phyloP scores from a whole-genome alignment of 2,329 filamentous ascomycete genomes.

The Epichloe glyceriae region DNA sequence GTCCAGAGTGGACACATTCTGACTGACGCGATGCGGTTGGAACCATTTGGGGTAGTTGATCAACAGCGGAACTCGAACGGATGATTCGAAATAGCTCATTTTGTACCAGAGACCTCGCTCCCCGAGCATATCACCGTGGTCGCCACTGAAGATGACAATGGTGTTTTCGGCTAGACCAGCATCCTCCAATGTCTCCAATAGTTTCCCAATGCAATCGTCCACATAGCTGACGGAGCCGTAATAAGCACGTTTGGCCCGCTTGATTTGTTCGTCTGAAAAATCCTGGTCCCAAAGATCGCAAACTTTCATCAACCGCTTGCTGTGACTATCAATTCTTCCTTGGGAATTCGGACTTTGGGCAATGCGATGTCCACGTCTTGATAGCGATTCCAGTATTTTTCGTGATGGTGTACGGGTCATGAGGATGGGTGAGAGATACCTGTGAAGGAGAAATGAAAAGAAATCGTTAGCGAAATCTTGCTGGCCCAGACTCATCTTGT shows the following conservation, averaged over 20 bases:
- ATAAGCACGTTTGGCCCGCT: conserved; percentile 74
- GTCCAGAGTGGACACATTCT: conserved; percentile 86
- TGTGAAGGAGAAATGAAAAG: conserved; percentile 9
- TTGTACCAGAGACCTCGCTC: conserved; percentile 93
- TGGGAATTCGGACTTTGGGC: conserved; percentile 63
- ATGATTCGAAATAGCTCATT: conserved; percentile 93
- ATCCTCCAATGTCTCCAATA: conserved; percentile 64
- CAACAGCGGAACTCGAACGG: conserved; percentile 77
- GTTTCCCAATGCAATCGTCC: conserved; percentile 78
- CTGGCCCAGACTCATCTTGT: background rate
- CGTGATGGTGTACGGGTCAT: conserved; percentile 91
- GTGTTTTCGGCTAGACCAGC: conserved; percentile 75
- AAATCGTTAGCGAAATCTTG: background rate
- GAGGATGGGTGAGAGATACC: conserved; percentile 85
- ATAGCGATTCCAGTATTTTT: conserved; percentile 87
- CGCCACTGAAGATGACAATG: conserved; percentile 82
- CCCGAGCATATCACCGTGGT: conserved; percentile 93
- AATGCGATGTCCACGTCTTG: conserved; percentile 78
- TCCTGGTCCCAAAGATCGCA: conserved; percentile 77
- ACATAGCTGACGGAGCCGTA: conserved; percentile 91
- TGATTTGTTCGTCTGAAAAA: conserved; percentile 76
- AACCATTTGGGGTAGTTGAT: conserved; percentile 70
- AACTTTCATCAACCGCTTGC: conserved; percentile 72
- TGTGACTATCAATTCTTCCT: conserved; percentile 75
- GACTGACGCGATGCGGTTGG: conserved; percentile 57